A percentile compares a stretch with the other conserved stretches of the same genome.
Evolutionary conservation across 2,329 filamentous ascomycete genomes (phyloP).

Genomic region (Exophiala sp.): DNA sequence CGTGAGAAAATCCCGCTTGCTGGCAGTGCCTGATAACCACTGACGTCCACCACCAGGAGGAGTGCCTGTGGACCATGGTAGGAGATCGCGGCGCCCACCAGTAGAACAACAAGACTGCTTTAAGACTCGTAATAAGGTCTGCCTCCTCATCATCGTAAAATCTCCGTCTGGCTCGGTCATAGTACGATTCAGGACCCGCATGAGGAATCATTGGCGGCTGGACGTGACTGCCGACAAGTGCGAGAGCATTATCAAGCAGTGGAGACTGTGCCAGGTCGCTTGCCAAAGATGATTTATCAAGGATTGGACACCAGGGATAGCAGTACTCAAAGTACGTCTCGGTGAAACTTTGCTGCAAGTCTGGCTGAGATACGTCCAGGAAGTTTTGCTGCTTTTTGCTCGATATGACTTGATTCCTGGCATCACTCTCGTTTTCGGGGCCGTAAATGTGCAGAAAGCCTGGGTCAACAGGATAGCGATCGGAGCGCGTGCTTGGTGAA

Average conservation of each 20-base stretch:
- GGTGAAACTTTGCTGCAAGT: constrained; percentile 40
- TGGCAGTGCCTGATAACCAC: constrained; percentile 44
- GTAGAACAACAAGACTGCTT: constrained; percentile 41
- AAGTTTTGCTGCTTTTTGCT: constrained; percentile 24
- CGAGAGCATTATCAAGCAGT: constrained; percentile 36
- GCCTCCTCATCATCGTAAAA: constrained; percentile 44
- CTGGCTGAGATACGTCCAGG: constrained; percentile 20
- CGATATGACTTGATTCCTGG: constrained; percentile 1
- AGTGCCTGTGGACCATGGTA: constrained; percentile 38
- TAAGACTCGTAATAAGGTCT: constrained; percentile 37
- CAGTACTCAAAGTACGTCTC: constrained; percentile 45
- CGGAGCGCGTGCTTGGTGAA: too few species aligned
- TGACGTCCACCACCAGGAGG: constrained; percentile 49
- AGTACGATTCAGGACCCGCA: constrained; percentile 39
- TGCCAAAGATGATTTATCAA: constrained; percentile 34
- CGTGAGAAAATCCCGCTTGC: constrained; percentile 44
- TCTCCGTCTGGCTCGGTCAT: constrained; percentile 37
- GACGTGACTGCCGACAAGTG: constrained; percentile 41
- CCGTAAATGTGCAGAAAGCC: constrained; percentile 10
- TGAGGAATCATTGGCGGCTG: constrained; percentile 42
- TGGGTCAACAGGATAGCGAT: constrained; percentile 8
- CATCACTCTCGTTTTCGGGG: constrained; percentile 9
- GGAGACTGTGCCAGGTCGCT: constrained; percentile 31
- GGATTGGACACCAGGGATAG: constrained; percentile 43
- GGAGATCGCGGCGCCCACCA: constrained; percentile 44